These are phyloP conservation scores for Platanthera zijinensis DNA, from an alignment of 106 monocot species.

Conservation along the genomic window DNA sequence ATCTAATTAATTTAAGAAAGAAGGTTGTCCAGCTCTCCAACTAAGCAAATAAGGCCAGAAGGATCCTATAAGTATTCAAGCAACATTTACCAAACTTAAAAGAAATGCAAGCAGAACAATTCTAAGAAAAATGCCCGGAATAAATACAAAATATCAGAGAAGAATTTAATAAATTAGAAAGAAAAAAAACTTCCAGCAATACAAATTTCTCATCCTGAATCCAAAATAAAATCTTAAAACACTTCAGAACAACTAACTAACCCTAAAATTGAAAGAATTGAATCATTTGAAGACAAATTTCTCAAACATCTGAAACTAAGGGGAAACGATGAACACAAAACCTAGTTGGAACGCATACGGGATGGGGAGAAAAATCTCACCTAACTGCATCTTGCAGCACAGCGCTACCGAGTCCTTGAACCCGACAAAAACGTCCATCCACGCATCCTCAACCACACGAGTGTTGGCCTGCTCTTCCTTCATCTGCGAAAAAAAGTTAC, in stretches of 20 bases:
- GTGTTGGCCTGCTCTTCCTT: constrained; percentile 25
- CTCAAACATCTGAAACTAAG: neutral
- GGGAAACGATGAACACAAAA: neutral
- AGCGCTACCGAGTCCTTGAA: constrained; percentile 30
- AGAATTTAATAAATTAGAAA: neutral
- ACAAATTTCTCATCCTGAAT: neutral
- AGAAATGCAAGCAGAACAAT: neutral
- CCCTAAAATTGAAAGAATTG: neutral
- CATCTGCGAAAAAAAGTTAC: constrained; percentile 37
- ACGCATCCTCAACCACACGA: constrained; percentile 16
- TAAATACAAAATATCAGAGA: neutral
- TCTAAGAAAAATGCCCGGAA: neutral
- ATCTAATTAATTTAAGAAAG: neutral
- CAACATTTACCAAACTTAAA: neutral
- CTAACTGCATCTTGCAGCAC: constrained; percentile 45
- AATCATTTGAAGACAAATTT: too few species aligned
- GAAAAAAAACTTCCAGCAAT: neutral
- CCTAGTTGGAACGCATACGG: neutral
- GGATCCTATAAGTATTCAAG: neutral
- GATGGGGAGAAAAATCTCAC: constrained; percentile 19
- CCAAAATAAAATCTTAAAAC: too few species aligned
- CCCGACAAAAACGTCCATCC: constrained; percentile 25
- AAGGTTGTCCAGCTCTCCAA: neutral
- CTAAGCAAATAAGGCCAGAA: neutral
- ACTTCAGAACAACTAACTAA: neutral